These are phyloP conservation scores for Schwanniomyces sp. DNA, from an alignment of 805 yeast genomes.

Conservation along the genomic window DNA sequence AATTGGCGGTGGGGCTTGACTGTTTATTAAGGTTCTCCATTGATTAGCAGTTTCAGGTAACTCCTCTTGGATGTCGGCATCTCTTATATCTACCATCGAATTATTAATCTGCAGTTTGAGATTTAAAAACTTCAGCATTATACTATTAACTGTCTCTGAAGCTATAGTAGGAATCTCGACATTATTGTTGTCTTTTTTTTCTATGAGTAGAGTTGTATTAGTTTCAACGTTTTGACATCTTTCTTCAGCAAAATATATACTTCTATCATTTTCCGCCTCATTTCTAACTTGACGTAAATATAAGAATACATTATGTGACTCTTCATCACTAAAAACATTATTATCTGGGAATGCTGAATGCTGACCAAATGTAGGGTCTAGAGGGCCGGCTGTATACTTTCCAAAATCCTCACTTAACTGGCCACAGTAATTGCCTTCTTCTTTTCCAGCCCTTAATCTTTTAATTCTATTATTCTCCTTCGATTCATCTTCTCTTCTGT, in stretches of 20 bases:
- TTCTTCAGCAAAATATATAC: slow-evolving; percentile 12
- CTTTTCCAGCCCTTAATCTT: not conserved
- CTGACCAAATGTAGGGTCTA: slow-evolving; percentile 30
- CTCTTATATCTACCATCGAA: not conserved
- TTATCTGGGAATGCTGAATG: slow-evolving; percentile 25
- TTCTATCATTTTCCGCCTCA: slow-evolving; percentile 28
- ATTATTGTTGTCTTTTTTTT: not conserved
- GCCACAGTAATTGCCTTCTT: not conserved
- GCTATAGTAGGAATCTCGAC: not conserved
- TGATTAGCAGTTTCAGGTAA: slow-evolving; percentile 24
- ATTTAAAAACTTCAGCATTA: not conserved
- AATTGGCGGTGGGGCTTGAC: slow-evolving; percentile 27
- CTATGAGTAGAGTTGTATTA: not conserved
- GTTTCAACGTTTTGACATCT: not conserved
- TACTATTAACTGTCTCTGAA: not conserved
- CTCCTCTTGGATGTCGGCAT: not conserved
- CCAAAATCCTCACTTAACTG: not conserved
- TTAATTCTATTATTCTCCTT: not conserved
- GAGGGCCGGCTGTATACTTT: slow-evolving; percentile 15
- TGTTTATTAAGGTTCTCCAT: slow-evolving; percentile 33
- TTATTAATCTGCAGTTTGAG: not conserved
- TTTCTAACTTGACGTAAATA: slow-evolving; percentile 28
- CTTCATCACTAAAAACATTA: slow-evolving; percentile 4
- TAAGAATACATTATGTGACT: slow-evolving; percentile 12
- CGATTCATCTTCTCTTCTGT: not conserved